Conservation (phyloP, 1,139 yeast species). For the Torulaspora globosa region DNA sequence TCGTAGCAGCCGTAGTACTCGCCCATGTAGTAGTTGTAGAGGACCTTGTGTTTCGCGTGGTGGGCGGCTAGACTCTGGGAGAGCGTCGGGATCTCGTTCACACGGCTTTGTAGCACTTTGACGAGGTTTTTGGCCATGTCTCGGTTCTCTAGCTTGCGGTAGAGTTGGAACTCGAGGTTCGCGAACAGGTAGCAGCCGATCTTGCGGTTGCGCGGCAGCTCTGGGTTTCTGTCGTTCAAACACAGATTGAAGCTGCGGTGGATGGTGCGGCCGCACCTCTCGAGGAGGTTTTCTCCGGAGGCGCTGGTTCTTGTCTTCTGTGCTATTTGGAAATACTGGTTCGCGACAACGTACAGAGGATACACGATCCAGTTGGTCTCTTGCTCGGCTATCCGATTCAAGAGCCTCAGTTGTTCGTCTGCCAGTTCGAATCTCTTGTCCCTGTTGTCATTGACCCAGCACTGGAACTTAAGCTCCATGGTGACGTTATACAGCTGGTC, state of each 20-base stretch:
- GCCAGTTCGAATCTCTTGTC: constrained; percentile 38
- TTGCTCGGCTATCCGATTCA: constrained; percentile 60
- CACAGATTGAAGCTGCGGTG: constrained; percentile 76
- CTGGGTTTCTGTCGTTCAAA: constrained; percentile 69
- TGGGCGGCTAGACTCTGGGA: constrained; percentile 32
- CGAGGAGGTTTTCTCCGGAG: constrained; percentile 36
- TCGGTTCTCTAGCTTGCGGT: constrained; percentile 62
- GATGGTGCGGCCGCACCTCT: constrained; percentile 56
- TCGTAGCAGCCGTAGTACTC: constrained; percentile 33
- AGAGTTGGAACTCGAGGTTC: constrained; percentile 65
- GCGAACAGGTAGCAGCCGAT: constrained; percentile 71
- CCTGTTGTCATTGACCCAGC: constrained; percentile 17
- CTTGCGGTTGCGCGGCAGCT: constrained; percentile 49
- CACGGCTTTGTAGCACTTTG: constrained; percentile 52
- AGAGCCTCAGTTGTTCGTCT: constrained; percentile 44
- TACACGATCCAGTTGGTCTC: constrained; percentile 66
- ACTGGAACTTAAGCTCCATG: constrained; percentile 19
- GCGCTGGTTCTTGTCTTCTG: constrained; percentile 2
- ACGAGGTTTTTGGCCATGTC: constrained; percentile 78
- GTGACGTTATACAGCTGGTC: constrained; percentile 12
- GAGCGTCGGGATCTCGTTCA: constrained; percentile 44
- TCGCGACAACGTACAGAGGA: constrained; percentile 52
- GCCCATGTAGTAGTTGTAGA: constrained; percentile 32
- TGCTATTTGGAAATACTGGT: constrained; percentile 46
- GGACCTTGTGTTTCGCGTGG: constrained; percentile 21